Conservation (phyloP, 352 stramenopile genomes). For the Phytophthora megakarya region DNA sequence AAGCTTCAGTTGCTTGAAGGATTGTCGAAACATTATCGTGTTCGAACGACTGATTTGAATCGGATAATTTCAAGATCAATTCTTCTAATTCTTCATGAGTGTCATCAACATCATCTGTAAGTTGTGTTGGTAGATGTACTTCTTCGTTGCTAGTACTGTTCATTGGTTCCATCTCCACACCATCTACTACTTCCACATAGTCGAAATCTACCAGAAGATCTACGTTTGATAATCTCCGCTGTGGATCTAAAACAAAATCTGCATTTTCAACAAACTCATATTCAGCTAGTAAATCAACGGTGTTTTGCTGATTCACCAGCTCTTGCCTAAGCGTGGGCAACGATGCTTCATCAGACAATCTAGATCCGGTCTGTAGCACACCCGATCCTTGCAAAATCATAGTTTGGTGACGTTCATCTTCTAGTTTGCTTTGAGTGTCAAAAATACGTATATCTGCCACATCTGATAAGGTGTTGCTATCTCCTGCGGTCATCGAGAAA, state of each 20-base stretch:
- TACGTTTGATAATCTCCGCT: not conserved
- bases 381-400: not conserved
- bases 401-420: not conserved
- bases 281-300: slow-evolving; percentile 25
- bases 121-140: not conserved
- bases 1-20: not conserved
- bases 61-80: not conserved
- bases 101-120: not conserved
- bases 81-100: not conserved
- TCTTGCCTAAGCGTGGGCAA: not conserved
- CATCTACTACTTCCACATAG: slow-evolving; percentile 27
- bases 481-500: not conserved
- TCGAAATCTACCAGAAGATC: slow-evolving; percentile 21
- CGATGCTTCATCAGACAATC: not conserved
- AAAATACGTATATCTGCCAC: not conserved
- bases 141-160: not conserved
- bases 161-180: not conserved
- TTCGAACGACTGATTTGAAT: not conserved
- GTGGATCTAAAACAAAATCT: slow-evolving; percentile 3
- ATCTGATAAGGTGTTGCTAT: not conserved
- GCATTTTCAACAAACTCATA: slow-evolving; percentile 38
- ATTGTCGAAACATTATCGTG: not conserved
- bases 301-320: not conserved
- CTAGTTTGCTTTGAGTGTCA: not conserved
- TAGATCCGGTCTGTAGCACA: not conserved